These are phyloP conservation scores for Neurospora tetrasperma DNA, from an alignment of 495 filamentous ascomycete species.

Conservation along the genomic window DNA sequence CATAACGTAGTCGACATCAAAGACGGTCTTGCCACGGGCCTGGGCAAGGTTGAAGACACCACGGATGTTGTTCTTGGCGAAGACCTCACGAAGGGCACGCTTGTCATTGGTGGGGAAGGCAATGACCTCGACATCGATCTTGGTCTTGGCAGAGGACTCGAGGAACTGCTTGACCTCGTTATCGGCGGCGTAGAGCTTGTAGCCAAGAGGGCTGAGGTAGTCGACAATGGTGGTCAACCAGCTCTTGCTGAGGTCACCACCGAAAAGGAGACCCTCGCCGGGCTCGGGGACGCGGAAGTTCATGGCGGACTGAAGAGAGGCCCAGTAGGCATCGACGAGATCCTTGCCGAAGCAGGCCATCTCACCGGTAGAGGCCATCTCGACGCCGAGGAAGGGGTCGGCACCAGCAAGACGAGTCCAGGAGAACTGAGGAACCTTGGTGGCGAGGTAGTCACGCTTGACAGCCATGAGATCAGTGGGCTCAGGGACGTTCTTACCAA, in stretches of 20 bases:
- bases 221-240: slow-evolving; percentile 66
- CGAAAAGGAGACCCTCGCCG: slow-evolving; percentile 88
- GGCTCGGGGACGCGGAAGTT: slow-evolving; percentile 94
- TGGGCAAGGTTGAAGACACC: slow-evolving; percentile 94
- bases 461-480: slow-evolving; percentile 79
- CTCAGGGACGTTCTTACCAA: slow-evolving; percentile 76
- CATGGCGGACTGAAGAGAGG: slow-evolving; percentile 92
- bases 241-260: slow-evolving; percentile 61
- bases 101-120: slow-evolving; percentile 97
- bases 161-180: slow-evolving; percentile 70
- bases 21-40: slow-evolving; percentile 67
- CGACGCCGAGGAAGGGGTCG: slow-evolving; percentile 94
- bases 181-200: slow-evolving; percentile 86
- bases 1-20: slow-evolving; percentile 98
- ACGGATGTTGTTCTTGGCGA: slow-evolving; percentile 91
- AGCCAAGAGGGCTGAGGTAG: slow-evolving; percentile 77
- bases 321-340: slow-evolving; percentile 94
- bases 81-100: slow-evolving; percentile 86
- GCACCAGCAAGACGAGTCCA: slow-evolving; percentile 98
- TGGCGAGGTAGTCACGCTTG: slow-evolving; percentile 85
- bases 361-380: slow-evolving; percentile 95
- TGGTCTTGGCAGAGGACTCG: slow-evolving; percentile 55
- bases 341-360: slow-evolving; percentile 97
- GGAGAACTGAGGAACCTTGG: slow-evolving; percentile 96
- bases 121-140: slow-evolving; percentile 73